Evolutionary conservation across 2,329 filamentous ascomycete genomes (phyloP).

Genomic region (Leptographium flavum): DNA sequence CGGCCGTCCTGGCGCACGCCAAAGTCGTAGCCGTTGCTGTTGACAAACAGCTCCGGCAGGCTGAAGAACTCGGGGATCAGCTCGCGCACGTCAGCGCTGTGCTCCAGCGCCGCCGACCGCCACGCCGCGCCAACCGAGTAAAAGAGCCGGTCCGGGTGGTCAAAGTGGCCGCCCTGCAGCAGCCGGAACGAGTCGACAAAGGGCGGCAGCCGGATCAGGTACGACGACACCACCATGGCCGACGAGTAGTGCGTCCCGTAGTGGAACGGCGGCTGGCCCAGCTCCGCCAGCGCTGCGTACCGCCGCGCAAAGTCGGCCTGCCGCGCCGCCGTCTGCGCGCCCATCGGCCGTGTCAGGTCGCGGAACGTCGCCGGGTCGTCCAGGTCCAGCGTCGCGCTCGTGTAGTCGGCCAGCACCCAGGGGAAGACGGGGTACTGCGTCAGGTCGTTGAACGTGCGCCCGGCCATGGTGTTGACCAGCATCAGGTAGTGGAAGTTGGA

Average conservation of each 20-base stretch:
- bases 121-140: constrained; percentile 86
- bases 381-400: constrained; percentile 80
- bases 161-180: constrained; percentile 89
- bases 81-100: constrained; percentile 88
- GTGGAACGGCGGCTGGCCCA: constrained; percentile 86
- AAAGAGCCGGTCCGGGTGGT: constrained; percentile 90
- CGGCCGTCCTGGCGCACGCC: constrained; percentile 68
- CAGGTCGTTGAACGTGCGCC: constrained; percentile 91
- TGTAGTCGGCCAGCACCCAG: constrained; percentile 93
- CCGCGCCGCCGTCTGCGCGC: constrained; percentile 65
- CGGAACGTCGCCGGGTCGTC: constrained; percentile 74
- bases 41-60: constrained; percentile 85
- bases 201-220: constrained; percentile 84
- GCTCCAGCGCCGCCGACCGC: constrained; percentile 76
- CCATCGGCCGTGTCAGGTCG: constrained; percentile 92
- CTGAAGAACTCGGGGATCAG: constrained; percentile 97
- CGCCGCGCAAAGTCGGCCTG: constrained; percentile 70
- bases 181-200: constrained; percentile 94
- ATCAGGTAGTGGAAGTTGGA: constrained; percentile 99
- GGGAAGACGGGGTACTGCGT: constrained; percentile 98
- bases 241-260: constrained; percentile 98
- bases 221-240: constrained; percentile 96
- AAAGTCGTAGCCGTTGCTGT: constrained; percentile 89
- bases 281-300: constrained; percentile 79
- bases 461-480: constrained; percentile 95